phyloP scores from a whole-genome alignment of 192 early-diverging fungal genomes.

The Entophlyctis helioformis region DNA sequence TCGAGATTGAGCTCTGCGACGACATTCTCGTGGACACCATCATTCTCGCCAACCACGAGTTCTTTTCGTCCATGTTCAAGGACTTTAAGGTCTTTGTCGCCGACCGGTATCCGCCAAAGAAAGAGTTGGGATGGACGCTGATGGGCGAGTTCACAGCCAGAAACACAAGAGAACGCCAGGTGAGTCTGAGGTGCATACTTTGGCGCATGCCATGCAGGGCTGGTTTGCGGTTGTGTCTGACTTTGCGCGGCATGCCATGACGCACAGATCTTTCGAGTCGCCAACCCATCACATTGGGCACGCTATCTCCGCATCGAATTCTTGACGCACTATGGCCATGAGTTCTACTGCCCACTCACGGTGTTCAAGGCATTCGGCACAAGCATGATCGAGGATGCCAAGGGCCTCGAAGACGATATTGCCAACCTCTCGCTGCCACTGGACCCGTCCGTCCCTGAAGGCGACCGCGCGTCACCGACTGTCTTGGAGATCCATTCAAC shows the following conservation, averaged over 20 bases:
- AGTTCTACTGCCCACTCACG: slow-evolving; percentile 90
- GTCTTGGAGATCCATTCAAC: background rate
- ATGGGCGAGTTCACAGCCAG: slow-evolving; percentile 74
- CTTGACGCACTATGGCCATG: slow-evolving; percentile 71
- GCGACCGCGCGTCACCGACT: background rate
- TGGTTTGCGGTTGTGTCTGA: background rate
- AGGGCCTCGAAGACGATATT: slow-evolving; percentile 58
- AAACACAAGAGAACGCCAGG: slow-evolving; percentile 68
- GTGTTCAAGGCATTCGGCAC: slow-evolving; percentile 78
- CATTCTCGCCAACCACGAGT: slow-evolving; percentile 89
- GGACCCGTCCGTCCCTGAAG: background rate
- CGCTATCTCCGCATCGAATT: slow-evolving; percentile 86
- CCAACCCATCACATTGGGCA: slow-evolving; percentile 62
- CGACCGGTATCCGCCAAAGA: slow-evolving; percentile 61
- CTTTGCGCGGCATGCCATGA: background rate
- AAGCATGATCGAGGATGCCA: slow-evolving; percentile 70
- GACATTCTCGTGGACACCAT: slow-evolving; percentile 84
- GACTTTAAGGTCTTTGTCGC: slow-evolving; percentile 70
- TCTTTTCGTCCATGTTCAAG: slow-evolving; percentile 89
- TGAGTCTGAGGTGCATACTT: slow-evolving; percentile 4
- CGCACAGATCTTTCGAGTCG: slow-evolving; percentile 75
- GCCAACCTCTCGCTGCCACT: background rate
- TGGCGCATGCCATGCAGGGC: background rate
- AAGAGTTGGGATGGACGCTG: slow-evolving; percentile 60
- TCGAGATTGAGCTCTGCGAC: slow-evolving; percentile 91